phyloP scores from a whole-genome alignment of 1,284 basidiomycete genomes.

The Trichosporon faecale region DNA sequence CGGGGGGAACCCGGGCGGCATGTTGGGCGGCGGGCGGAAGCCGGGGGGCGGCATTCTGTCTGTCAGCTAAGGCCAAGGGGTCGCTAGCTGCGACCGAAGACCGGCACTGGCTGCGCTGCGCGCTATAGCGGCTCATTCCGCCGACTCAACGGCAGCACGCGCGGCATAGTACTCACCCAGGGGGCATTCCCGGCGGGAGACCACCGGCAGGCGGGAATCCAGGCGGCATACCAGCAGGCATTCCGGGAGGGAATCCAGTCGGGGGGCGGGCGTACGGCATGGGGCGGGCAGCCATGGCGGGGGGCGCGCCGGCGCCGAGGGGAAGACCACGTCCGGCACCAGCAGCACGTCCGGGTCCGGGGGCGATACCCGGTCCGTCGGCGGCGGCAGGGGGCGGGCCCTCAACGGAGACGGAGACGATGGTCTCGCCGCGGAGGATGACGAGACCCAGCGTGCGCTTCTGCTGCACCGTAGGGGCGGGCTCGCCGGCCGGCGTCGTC shows the following conservation, averaged over 20 bases:
- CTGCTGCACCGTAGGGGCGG: conserved; percentile 84
- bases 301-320: conserved; percentile 79
- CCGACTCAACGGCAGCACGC: neutral
- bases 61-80: neutral
- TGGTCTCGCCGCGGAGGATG: conserved; percentile 92
- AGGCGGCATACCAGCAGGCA: conserved; percentile 53
- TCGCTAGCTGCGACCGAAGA: too few species aligned
- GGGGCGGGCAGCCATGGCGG: conserved; percentile 72
- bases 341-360: conserved; percentile 89
- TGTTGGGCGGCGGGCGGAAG: conserved; percentile 76
- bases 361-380: conserved; percentile 59
- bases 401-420: conserved; percentile 92
- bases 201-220: conserved; percentile 35
- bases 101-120: too few species aligned
- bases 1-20: conserved; percentile 60
- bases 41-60: conserved; percentile 61
- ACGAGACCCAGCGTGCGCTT: conserved; percentile 94
- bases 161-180: conserved; percentile 23
- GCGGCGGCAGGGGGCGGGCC: conserved; percentile 95
- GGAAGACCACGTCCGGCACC: conserved; percentile 97
- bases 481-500: conserved; percentile 49
- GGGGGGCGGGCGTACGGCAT: conserved; percentile 67
- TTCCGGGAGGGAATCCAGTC: conserved; percentile 65
- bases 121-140: neutral
- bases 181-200: conserved; percentile 25